These are phyloP conservation scores for Calonectria honghensis DNA, from an alignment of 2,329 filamentous ascomycete genomes.

Conservation along the genomic window DNA sequence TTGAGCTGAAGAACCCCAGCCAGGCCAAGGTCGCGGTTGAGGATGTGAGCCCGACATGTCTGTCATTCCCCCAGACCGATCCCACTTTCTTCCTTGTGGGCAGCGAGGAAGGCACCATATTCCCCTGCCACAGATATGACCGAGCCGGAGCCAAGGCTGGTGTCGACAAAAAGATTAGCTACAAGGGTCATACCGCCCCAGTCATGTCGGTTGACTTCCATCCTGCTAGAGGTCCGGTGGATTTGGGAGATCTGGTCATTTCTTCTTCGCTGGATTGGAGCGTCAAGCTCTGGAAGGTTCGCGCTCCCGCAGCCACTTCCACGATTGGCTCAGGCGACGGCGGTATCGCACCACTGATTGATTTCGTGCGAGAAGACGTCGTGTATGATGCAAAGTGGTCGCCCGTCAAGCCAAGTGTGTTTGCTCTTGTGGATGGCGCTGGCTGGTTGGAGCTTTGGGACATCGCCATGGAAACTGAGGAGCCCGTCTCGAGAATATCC, in stretches of 20 bases:
- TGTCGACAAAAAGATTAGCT: constrained; percentile 90
- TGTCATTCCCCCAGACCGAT: constrained; percentile 95
- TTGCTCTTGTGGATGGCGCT: constrained; percentile 94
- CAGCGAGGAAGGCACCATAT: constrained; percentile 96
- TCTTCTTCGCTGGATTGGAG: constrained; percentile 97
- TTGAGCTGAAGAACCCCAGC: constrained; percentile 89
- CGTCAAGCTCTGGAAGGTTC: constrained; percentile 96
- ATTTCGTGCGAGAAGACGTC: constrained; percentile 95
- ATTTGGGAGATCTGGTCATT: constrained; percentile 94
- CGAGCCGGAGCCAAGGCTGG: constrained; percentile 97
- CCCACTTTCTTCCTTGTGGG: constrained; percentile 98
- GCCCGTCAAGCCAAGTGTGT: constrained; percentile 93
- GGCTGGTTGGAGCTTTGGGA: constrained; percentile 97
- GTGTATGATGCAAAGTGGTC: constrained; percentile 98
- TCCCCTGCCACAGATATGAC: constrained; percentile 97
- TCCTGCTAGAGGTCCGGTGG: constrained; percentile 91
- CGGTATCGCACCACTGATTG: constrained; percentile 83
- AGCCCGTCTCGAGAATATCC: constrained; percentile 87
- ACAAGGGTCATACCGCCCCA: constrained; percentile 92
- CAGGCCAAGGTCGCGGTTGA: constrained; percentile 87
- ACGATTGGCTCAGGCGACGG: constrained; percentile 73
- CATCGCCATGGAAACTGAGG: constrained; percentile 92
- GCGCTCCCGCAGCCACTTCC: constrained; percentile 83
- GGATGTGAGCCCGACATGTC: constrained; percentile 94
- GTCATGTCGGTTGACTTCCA: constrained; percentile 98